phyloP scores from a whole-genome alignment of 495 filamentous ascomycete species.

The Aspergillus wentii region DNA sequence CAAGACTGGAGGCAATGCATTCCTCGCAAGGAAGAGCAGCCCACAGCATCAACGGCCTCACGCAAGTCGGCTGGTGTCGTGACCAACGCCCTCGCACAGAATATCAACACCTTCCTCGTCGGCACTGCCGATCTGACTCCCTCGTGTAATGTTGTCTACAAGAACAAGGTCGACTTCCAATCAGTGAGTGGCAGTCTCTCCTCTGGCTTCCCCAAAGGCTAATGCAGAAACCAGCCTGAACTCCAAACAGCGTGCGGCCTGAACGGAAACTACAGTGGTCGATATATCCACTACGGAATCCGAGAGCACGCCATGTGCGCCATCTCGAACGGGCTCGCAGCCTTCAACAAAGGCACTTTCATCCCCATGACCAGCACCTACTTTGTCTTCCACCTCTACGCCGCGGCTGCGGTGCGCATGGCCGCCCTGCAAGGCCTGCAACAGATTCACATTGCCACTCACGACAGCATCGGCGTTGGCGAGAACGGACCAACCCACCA shows the following conservation, averaged over 20 bases:
- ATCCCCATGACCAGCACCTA: slow-evolving; percentile 49
- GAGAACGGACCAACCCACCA: slow-evolving; percentile 61
- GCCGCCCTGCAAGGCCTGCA: slow-evolving; percentile 52
- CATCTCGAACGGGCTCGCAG: slow-evolving; percentile 50
- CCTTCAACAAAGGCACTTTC: slow-evolving; percentile 44
- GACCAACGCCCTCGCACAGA: slow-evolving; percentile 43
- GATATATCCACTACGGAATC: slow-evolving; percentile 50
- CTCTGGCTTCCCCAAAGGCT: too few species aligned
- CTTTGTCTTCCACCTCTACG: slow-evolving; percentile 60
- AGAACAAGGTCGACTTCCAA: slow-evolving; percentile 49
- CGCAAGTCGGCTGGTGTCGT: slow-evolving; percentile 45
- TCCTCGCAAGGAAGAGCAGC: slow-evolving; percentile 34
- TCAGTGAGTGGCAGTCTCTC: slow-evolving; percentile 32
- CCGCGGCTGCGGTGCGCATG: slow-evolving; percentile 56
- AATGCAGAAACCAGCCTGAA: too few species aligned
- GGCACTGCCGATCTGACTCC: slow-evolving; percentile 56
- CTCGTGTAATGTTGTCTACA: slow-evolving; percentile 52
- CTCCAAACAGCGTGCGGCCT: slow-evolving; percentile 39
- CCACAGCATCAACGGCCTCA: slow-evolving; percentile 46
- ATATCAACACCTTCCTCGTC: slow-evolving; percentile 48
- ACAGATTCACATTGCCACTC: slow-evolving; percentile 54
- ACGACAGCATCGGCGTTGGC: slow-evolving; percentile 55
- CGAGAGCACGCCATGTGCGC: slow-evolving; percentile 50
- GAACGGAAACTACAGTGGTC: slow-evolving; percentile 44
- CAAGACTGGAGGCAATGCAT: slow-evolving; percentile 39